A percentile compares a stretch with the other conserved stretches of the same genome.
phyloP scores from a whole-genome alignment of 345 rosid species.

The Brassica carinata region DNA sequence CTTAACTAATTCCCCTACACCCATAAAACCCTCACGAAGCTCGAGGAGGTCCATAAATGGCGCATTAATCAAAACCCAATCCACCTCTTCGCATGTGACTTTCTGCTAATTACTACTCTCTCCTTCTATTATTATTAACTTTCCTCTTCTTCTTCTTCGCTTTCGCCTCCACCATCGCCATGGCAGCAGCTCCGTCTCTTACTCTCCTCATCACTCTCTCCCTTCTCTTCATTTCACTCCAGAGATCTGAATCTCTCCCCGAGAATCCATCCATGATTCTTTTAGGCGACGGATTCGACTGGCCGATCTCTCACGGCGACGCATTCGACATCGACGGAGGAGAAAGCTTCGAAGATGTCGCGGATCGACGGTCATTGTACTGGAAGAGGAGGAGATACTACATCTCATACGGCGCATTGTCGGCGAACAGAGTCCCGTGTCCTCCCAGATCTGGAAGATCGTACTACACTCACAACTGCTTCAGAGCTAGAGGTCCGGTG shows the following conservation, averaged over 20 bases:
- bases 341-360: constrained; percentile 2
- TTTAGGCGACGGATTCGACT: constrained; percentile 50
- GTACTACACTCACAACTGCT: constrained; percentile 84
- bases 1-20: constrained; percentile 1
- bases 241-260: constrained; percentile 30
- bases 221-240: constrained; percentile 25
- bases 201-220: constrained; percentile 23
- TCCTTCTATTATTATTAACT: not conserved
- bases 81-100: constrained; percentile 47
- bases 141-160: not conserved
- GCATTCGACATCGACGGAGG: constrained; percentile 28
- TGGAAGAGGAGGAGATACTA: constrained; percentile 66
- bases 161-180: constrained; percentile 11
- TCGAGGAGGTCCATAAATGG: constrained; percentile 45
- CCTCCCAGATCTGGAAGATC: constrained; percentile 97
- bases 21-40: constrained; percentile 23
- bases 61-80: constrained; percentile 49
- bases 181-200: constrained; percentile 23
- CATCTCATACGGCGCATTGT: constrained; percentile 87
- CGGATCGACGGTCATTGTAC: constrained; percentile 66
- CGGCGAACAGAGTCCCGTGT: constrained; percentile 84
- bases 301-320: constrained; percentile 49
- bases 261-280: constrained; percentile 47
- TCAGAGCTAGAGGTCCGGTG: constrained; percentile 58
- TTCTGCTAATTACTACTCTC: not conserved